Evolutionary conservation across 768 basidiomycete genomes (phyloP), one percentile per base, ranked within the genome.

Genomic region (Rhodotorula sphaerocarpa): DNA sequence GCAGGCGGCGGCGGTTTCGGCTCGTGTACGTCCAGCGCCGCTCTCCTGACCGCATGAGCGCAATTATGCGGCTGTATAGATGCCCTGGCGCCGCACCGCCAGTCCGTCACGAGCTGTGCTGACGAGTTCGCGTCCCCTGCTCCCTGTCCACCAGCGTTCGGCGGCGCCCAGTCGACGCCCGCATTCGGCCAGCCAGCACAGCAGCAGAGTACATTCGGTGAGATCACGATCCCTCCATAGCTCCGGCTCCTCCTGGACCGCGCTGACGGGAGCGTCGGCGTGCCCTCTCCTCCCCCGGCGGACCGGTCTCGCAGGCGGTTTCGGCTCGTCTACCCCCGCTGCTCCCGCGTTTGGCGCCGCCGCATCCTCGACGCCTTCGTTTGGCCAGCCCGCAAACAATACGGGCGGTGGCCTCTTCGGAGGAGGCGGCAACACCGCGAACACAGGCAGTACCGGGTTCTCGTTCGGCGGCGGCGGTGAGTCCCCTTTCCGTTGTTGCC

Each of bases 381-480:
- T 44, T n/a, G 43, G 43, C 16, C 51, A 41, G 30, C 55, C 65
- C 20, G 50, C 59, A n/a, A n/a, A n/a, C n/a, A n/a, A n/a, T 3
- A 36, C 57, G 7, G 43, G 50, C 30, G 63, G 63, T 5, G 56
- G 57, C 21, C 41, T 65, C 12, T 66, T 66, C 25, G 64, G 64
- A 36, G 27, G 33, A 36, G 27, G 33, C 6, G 28, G 43, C 23
- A 28, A 42, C 12, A 44, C 45, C 7, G n/a, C 53, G 9, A 18
- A 50, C 18, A 36, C 59, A 2, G n/a, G 18, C 9, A 57, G 43
- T 47, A 61, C 60, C 18, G 56, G 62, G 5, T 69, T 71, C 62
- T 65, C 64, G 5, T 63, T 56, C 43, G 60, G 63, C 11, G 50
- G 59, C 42, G 21, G 21, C 43, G 65, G 48, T 56, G 23, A 31